Conservation (phyloP, 192 early-diverging fungal species). For the Pecoramyces ruminantium region DNA sequence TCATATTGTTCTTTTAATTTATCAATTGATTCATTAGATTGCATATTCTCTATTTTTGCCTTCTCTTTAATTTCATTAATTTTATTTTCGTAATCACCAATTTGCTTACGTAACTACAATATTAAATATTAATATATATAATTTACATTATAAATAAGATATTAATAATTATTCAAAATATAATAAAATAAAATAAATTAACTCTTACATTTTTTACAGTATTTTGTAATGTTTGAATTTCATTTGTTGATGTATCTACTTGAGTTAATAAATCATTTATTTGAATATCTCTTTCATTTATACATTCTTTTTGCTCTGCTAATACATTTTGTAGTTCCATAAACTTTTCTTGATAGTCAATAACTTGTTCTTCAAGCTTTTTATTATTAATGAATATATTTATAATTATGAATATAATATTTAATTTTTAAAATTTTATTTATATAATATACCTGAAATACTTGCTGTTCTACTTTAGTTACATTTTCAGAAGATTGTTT, state of each 20-base stretch:
- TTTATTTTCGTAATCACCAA: neutral
- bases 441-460: neutral
- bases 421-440: too few relatives aligned
- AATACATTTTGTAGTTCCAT: neutral
- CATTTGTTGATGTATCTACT: neutral
- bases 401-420: too few relatives aligned
- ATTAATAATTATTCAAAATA: too few relatives aligned
- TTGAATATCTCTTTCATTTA: neutral
- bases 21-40: neutral
- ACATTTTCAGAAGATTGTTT: neutral
- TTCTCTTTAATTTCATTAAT: neutral
- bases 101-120: neutral
- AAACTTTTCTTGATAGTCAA: neutral
- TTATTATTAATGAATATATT: too few relatives aligned
- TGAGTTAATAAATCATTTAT: neutral
- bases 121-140: too few relatives aligned
- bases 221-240: neutral
- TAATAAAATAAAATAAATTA: too few relatives aligned
- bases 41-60: neutral
- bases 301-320: neutral
- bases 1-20: neutral
- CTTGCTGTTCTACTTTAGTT: neutral
- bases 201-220: neutral
- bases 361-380: neutral
- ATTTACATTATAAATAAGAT: too few relatives aligned